Base-by-base conservation (phyloP, 164 flowering plant genomes). In the Vitis labrusca region DNA sequence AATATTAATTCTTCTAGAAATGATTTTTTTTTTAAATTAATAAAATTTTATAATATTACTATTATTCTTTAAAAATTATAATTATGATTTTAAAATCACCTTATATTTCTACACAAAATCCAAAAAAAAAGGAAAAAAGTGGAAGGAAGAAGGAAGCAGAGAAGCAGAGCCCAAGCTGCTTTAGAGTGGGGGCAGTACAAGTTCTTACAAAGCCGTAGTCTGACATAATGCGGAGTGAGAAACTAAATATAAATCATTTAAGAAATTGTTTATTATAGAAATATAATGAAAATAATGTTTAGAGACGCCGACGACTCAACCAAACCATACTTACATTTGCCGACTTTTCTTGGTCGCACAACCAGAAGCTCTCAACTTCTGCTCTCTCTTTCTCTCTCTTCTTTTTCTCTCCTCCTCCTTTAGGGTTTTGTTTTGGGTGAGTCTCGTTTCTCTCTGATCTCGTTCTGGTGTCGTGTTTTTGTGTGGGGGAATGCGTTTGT, bases 221-320 rank as follows among this genome's bases (percentile, higher is more conserved):
- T 54, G 0, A 57, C 27, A 23, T 23, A 23, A 23, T 23, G 27
- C 27, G 27, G 27, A 23, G 27, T 23, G 8, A 57, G 3, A 51
- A 47, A 47, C 13, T 7, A 72, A 8, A n/a, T 14, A 15, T 48
- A 9, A 17, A 15, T n/a, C 8, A 61, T 17, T 1, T 14, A 47
- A 19, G 3, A 15, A 53, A 10, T 23, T 10, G 27, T 10, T 23
- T 11, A 17, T 67, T 50, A 15, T 16, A 50, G 37, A 30, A 23
- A 53, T 47, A 10, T 58, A 67, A 66, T 71, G 62, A 62, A 32
- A 57, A 37, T 57, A 59, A 57, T 51, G 23, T 62, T 59, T 19
- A 6, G 53, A 51, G 80, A 78, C 68, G 82, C 82, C 84, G 81
- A 81, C 80, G 79, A 69, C 59, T 61, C 80, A 75, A 71, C 79